phyloP scores from a whole-genome alignment of 2,329 filamentous ascomycete species.

The Sclerotinia minor region DNA sequence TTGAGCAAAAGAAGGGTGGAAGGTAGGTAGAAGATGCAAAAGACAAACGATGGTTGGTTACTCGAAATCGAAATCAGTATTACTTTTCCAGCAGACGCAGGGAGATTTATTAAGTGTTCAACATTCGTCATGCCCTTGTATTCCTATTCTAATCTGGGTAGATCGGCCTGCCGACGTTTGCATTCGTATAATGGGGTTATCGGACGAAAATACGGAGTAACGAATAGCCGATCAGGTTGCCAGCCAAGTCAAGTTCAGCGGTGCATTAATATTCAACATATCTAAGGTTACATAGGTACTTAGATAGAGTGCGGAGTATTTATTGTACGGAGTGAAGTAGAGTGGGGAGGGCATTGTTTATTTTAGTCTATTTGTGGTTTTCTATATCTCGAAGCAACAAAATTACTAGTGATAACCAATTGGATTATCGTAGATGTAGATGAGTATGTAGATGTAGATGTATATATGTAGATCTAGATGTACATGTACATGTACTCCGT shows the following conservation, averaged over 20 bases:
- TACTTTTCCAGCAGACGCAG: background rate
- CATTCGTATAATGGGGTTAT: slow-evolving; percentile 3
- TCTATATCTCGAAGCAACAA: background rate
- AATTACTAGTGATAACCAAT: background rate
- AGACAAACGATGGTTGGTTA: slow-evolving; percentile 6
- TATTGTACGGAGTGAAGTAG: slow-evolving; percentile 3
- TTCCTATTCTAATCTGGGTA: background rate
- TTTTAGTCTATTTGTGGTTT: background rate
- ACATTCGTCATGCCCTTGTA: slow-evolving; percentile 13
- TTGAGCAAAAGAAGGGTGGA: background rate
- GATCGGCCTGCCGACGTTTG: slow-evolving; percentile 20
- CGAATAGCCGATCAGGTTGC: slow-evolving; percentile 14
- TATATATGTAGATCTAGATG: too few relatives aligned
- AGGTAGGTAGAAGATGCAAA: background rate
- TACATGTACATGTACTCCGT: too few relatives aligned
- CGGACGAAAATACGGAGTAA: background rate
- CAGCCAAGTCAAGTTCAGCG: background rate
- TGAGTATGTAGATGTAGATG: too few relatives aligned
- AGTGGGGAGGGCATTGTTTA: background rate
- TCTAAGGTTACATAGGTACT: background rate
- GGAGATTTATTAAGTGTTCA: background rate
- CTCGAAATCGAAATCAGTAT: slow-evolving; percentile 4
- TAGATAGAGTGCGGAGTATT: background rate
- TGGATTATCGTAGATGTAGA: too few relatives aligned
- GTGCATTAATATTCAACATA: too few relatives aligned